Evolutionary conservation across 177 flowering plant species (phyloP).

Genomic region (Vitis hybrid): DNA sequence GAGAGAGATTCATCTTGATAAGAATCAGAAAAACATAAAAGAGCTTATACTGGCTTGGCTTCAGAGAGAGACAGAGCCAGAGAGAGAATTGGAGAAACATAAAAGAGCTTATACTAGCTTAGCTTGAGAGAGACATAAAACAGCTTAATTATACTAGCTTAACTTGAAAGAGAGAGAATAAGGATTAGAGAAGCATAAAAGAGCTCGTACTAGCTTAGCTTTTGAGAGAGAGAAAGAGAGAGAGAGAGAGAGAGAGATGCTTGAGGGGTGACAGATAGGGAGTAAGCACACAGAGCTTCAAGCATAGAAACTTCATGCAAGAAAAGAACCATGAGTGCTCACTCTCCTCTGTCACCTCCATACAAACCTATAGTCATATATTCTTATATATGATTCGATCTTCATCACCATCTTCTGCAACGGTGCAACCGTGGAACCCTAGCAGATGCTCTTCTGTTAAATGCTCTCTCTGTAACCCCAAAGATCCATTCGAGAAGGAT

Average conservation of each 20-base stretch:
- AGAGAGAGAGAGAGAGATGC: conserved; percentile 11
- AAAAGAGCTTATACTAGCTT: not conserved
- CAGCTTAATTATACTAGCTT: too few species aligned
- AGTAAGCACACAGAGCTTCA: conserved; percentile 61
- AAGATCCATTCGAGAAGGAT: too few species aligned
- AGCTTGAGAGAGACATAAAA: too few species aligned
- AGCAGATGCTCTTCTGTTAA: not conserved
- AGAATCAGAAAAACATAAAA: too few species aligned
- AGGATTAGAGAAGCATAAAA: too few species aligned
- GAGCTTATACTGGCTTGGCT: too few species aligned
- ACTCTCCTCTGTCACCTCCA: conserved; percentile 74
- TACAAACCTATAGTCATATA: not conserved
- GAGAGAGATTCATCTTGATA: too few species aligned
- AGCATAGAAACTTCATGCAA: conserved; percentile 47
- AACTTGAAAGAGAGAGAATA: too few species aligned
- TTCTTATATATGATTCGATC: not conserved
- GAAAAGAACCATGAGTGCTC: conserved; percentile 67
- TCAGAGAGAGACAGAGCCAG: too few species aligned
- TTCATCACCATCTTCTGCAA: not conserved
- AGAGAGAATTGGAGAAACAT: too few species aligned
- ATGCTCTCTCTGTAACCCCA: not conserved
- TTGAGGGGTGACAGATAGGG: conserved; percentile 50
- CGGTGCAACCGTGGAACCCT: too few species aligned
- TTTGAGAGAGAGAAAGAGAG: conserved; percentile 7
- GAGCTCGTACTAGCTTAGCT: not conserved